These are phyloP conservation scores for Fusarium napiforme DNA, from an alignment of 2,329 filamentous ascomycete genomes.

Conservation along the genomic window DNA sequence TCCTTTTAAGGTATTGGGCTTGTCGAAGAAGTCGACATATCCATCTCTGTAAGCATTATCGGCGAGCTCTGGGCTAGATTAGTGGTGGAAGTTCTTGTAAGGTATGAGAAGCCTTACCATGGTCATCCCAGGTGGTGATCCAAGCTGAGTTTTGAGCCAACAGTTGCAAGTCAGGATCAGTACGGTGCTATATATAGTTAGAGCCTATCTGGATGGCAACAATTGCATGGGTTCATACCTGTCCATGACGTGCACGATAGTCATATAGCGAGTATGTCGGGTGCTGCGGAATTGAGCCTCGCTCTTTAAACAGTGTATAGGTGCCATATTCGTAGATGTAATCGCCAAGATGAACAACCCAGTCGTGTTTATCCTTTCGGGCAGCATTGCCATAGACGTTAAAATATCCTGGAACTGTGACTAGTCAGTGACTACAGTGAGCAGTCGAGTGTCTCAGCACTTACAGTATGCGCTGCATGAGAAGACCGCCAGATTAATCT, in stretches of 20 bases:
- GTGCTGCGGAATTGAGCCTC: neutral
- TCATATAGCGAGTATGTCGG: neutral
- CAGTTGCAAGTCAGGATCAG: neutral
- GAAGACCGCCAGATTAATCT: neutral
- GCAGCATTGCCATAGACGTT: slow-evolving; percentile 2
- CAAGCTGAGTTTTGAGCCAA: neutral
- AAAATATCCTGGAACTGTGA: neutral
- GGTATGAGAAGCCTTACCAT: neutral
- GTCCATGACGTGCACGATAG: neutral
- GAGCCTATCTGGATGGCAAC: fast-evolving
- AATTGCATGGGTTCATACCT: neutral
- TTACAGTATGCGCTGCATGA: slow-evolving; percentile 1
- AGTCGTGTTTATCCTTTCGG: neutral
- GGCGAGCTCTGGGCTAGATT: neutral
- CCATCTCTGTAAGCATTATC: slow-evolving; percentile 3
- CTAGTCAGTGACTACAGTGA: fast-evolving
- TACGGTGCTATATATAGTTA: neutral
- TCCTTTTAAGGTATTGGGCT: neutral
- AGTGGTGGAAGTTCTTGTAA: neutral
- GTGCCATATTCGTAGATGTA: slow-evolving; percentile 7
- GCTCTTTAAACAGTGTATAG: neutral
- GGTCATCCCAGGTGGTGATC: slow-evolving; percentile 7
- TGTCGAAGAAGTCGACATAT: neutral
- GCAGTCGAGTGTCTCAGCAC: fast-evolving
- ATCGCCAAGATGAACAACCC: neutral